These are phyloP conservation scores for Haematococcus sp. DNA, from an alignment of 139 green algal genomes.

Conservation along the genomic window DNA sequence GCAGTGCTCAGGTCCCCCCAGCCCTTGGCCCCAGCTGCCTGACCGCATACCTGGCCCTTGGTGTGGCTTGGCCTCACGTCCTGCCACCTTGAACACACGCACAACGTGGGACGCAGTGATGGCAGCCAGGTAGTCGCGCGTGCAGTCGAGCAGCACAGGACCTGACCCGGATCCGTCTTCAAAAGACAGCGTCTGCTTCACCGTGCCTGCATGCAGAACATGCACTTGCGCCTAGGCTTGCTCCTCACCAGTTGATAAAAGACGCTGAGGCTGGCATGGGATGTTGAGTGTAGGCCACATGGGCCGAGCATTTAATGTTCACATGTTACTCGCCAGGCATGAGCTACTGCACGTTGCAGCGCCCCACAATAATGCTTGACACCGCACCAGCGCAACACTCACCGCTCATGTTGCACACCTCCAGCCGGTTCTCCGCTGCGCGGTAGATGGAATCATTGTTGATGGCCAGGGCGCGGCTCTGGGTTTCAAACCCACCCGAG, in stretches of 20 bases:
- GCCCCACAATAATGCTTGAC: no score
- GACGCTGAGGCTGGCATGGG: not conserved
- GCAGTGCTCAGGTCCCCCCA: no score
- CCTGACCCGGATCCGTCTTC: conserved; percentile 42
- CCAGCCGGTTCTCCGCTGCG: conserved; percentile 34
- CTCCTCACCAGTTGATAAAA: not conserved
- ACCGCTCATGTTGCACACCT: conserved; percentile 64
- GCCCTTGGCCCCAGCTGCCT: no score
- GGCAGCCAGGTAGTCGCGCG: conserved; percentile 47
- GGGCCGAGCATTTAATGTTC: not conserved
- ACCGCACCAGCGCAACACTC: no score
- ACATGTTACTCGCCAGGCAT: no score
- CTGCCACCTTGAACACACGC: conserved; percentile 55
- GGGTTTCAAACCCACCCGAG: conserved; percentile 25
- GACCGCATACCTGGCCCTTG: conserved; percentile 54
- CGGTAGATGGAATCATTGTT: conserved; percentile 58
- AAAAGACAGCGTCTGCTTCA: conserved; percentile 61
- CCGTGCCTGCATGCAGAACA: conserved; percentile 44
- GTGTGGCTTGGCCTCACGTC: conserved; percentile 62
- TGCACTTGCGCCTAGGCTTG: not conserved
- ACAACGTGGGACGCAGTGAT: conserved; percentile 38
- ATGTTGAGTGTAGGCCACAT: not conserved
- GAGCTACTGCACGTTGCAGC: no score
- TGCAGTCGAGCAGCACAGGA: conserved; percentile 39
- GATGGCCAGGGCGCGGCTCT: conserved; percentile 47